phyloP scores from a whole-genome alignment of 495 filamentous ascomycete species.

The Podospora tetraspora region DNA sequence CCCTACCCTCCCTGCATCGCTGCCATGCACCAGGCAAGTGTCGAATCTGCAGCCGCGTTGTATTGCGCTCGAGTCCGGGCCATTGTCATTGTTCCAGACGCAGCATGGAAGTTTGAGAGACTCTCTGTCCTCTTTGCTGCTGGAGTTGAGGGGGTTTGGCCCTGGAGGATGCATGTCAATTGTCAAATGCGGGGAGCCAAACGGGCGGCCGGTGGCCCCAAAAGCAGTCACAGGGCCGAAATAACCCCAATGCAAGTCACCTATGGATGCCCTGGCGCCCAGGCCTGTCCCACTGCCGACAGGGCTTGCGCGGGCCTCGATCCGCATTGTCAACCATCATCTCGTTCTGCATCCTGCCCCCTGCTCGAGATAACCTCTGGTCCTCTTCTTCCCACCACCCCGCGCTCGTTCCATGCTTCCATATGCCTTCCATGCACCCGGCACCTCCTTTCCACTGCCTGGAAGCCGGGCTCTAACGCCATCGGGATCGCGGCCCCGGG shows the following conservation, averaged over 20 bases:
- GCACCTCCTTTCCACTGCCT: neutral
- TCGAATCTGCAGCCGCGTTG: too few relatives aligned
- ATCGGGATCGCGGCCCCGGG: neutral
- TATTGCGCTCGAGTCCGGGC: too few relatives aligned
- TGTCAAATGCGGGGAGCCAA: neutral
- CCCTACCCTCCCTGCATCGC: too few relatives aligned
- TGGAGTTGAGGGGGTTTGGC: too few relatives aligned
- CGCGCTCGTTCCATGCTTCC: neutral
- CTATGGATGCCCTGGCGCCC: neutral
- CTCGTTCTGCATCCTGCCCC: neutral
- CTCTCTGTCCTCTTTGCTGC: too few relatives aligned
- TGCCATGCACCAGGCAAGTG: too few relatives aligned
- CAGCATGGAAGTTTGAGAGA: too few relatives aligned
- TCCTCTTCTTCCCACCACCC: neutral
- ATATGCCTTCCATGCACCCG: neutral
- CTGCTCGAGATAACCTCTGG: neutral
- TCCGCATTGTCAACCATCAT: neutral
- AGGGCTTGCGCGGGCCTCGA: neutral
- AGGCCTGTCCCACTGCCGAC: neutral
- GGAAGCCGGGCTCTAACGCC: neutral
- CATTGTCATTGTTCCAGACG: too few relatives aligned
- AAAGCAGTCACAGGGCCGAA: constrained; percentile 25
- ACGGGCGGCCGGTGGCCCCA: neutral
- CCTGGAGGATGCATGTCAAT: too few relatives aligned
- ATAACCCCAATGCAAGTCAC: constrained; percentile 17